Evolutionary conservation across 768 basidiomycete genomes (phyloP).

Genomic region (Pleurotus ostreatus): DNA sequence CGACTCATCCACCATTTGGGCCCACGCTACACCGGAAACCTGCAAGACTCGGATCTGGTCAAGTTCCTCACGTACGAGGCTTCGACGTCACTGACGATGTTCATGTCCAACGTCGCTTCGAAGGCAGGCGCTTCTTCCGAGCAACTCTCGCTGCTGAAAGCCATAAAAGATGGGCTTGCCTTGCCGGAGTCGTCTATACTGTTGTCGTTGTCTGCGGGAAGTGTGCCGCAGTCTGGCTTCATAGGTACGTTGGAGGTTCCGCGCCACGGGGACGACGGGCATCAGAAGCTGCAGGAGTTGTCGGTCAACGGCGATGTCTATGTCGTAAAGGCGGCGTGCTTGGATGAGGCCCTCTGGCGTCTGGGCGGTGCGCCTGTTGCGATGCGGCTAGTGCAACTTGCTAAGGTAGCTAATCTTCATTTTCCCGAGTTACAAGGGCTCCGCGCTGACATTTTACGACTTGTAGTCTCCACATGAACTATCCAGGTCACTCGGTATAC

Average conservation of each 20-base stretch:
- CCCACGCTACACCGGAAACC: slow-evolving; percentile 71
- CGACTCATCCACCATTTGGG: slow-evolving; percentile 79
- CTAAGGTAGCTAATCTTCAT: slow-evolving; percentile 44
- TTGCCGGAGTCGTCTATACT: slow-evolving; percentile 36
- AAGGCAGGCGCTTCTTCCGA: slow-evolving; percentile 20
- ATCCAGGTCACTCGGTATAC: slow-evolving; percentile 63
- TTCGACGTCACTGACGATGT: slow-evolving; percentile 79
- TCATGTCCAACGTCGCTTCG: slow-evolving; percentile 47
- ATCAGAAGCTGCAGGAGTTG: slow-evolving; percentile 16
- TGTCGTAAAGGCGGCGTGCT: slow-evolving; percentile 52
- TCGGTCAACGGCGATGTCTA: slow-evolving; percentile 50
- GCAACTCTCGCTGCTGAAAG: slow-evolving; percentile 37
- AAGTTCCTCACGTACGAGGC: slow-evolving; percentile 85
- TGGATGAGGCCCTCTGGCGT: slow-evolving; percentile 78
- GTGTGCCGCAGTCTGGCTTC: slow-evolving; percentile 6
- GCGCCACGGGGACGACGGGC: slow-evolving; percentile 10
- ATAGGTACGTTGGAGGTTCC: neutral
- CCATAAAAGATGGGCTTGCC: slow-evolving; percentile 27
- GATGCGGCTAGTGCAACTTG: slow-evolving; percentile 71
- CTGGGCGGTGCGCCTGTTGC: slow-evolving; percentile 79
- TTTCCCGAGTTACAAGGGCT: neutral
- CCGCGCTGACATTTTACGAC: neutral
- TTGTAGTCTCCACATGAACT: slow-evolving; percentile 71
- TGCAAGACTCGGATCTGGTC: slow-evolving; percentile 66
- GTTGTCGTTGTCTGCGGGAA: slow-evolving; percentile 32